Percentiles rank a stretch among this genome's conserved stretches.
Conservation (phyloP, 176 grass and related monocot genomes). For the Juncus inflexus region DNA sequence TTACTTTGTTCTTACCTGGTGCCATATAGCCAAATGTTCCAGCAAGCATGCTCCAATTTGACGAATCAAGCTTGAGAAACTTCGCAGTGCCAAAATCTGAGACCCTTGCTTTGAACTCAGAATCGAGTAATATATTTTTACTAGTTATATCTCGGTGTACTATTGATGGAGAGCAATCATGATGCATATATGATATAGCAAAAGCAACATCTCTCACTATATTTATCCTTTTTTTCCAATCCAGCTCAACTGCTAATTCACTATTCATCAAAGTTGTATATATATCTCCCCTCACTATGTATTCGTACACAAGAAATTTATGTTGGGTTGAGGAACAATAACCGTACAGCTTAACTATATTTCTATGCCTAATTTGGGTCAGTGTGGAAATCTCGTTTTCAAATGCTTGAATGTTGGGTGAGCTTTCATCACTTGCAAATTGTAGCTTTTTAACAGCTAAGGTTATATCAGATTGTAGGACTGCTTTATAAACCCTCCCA, state of each 20-base stretch:
- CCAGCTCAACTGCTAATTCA: constrained; percentile 1
- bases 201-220: constrained; percentile 15
- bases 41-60: constrained; percentile 23
- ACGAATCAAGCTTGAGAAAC: constrained; percentile 19
- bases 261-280: not conserved
- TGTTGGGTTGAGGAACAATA: constrained; percentile 17
- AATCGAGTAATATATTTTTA: constrained; percentile 51
- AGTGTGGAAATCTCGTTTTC: constrained; percentile 9
- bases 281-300: constrained; percentile 12
- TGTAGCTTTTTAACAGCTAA: constrained; percentile 29
- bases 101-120: not conserved
- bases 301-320: constrained; percentile 31
- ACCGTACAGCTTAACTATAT: constrained; percentile 27
- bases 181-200: constrained; percentile 52
- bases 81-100: not conserved
- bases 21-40: constrained; percentile 21
- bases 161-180: constrained; percentile 30
- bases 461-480: not conserved
- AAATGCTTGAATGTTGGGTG: not conserved
- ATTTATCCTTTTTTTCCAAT: constrained; percentile 20
- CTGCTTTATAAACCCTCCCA: constrained; percentile 26
- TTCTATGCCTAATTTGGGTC: constrained; percentile 24
- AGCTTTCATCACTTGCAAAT: not conserved
- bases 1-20: not conserved
- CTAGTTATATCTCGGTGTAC: constrained; percentile 71